Evolutionary conservation across 768 basidiomycete genomes (phyloP), one percentile per base, ranked within the genome.

Genomic region (Amanita molliuscula): DNA sequence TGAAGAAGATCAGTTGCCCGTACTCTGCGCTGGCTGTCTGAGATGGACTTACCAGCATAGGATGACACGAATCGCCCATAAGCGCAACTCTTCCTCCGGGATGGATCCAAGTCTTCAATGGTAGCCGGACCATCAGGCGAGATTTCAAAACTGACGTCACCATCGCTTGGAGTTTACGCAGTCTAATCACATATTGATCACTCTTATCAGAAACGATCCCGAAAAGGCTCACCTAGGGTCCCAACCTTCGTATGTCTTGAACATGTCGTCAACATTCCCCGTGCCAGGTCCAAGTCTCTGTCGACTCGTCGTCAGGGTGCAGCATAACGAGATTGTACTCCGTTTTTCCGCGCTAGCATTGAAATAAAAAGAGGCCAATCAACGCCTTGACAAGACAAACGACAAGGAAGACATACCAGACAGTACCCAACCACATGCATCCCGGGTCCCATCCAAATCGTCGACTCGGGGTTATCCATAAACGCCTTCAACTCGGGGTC

Each of bases 381-480:
- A 25, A 5, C 18, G 25, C 31, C 20, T 31, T 29, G 37, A n/a
- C 29, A 23, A 13, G 21, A 31, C 31, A 15, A 45, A 1, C 29
- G 18, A 45, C 23, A 31, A 9, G 6, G 18, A n/a, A 8, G 16
- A 15, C 67, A 25, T 53, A 68, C 69, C n/a, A 69, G 58, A 45
- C 61, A 65, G 50, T 70, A 70, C 7, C 63, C 67, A 20, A 69
- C 62, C 23, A 69, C 57, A 51, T 71, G 67, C 44, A 62, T 59
- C 1, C 64, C 48, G 0, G 80, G 77, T 1, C 75, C 81, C 68
- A 82, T 74, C 82, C 82, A 84, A 0, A 67, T 70, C 0, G 74
- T 75, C 68, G 77, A 74, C 49, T 78, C 74, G 0, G 74, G 66
- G 1, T 56, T 61, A 11, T 83, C 78, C 0, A 81, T 68, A 10